Evolutionary conservation across 1,284 basidiomycete species (phyloP).

Genomic region (Agaricales sp.): DNA sequence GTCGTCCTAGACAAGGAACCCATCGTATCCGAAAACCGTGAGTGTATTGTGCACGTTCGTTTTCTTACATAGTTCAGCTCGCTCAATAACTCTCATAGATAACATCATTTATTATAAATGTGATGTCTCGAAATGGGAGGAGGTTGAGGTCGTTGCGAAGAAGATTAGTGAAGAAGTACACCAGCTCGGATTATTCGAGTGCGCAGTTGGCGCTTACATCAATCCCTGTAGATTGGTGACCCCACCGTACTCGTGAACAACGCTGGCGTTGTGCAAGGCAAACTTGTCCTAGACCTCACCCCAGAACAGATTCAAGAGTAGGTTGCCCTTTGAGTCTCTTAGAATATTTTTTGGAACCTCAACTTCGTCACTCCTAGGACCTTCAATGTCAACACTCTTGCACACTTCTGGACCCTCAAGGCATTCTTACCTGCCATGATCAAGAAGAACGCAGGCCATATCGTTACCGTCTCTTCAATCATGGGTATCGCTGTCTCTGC

Average conservation of each 20-base stretch:
- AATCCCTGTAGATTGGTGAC: conserved; percentile 57
- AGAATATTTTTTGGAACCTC: no score
- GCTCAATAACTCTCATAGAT: conserved; percentile 39
- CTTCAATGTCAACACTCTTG: conserved; percentile 80
- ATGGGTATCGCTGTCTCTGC: conserved; percentile 68
- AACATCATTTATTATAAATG: conserved; percentile 79
- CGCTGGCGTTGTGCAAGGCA: conserved; percentile 91
- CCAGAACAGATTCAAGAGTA: conserved; percentile 76
- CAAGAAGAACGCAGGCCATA: conserved; percentile 67
- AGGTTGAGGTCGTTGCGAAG: conserved; percentile 65
- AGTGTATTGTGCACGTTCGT: conserved; percentile 14
- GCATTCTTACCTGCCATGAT: conserved; percentile 92
- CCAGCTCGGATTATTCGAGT: background rate
- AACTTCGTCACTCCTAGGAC: conserved; percentile 43
- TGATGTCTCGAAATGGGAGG: conserved; percentile 81
- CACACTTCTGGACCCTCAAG: conserved; percentile 87
- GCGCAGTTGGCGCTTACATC: background rate
- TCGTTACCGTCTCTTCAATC: conserved; percentile 81
- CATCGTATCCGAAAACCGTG: conserved; percentile 68
- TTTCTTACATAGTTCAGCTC: background rate
- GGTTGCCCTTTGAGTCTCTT: conserved; percentile 16
- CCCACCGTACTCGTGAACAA: conserved; percentile 93
- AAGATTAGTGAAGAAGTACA: conserved; percentile 66
- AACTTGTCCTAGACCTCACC: conserved; percentile 70
- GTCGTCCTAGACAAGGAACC: conserved; percentile 79